A percentile compares a stretch with the other conserved stretches of the same genome.
phyloP scores from a whole-genome alignment of 345 rosid species.

The Geranium rotundifolium region DNA sequence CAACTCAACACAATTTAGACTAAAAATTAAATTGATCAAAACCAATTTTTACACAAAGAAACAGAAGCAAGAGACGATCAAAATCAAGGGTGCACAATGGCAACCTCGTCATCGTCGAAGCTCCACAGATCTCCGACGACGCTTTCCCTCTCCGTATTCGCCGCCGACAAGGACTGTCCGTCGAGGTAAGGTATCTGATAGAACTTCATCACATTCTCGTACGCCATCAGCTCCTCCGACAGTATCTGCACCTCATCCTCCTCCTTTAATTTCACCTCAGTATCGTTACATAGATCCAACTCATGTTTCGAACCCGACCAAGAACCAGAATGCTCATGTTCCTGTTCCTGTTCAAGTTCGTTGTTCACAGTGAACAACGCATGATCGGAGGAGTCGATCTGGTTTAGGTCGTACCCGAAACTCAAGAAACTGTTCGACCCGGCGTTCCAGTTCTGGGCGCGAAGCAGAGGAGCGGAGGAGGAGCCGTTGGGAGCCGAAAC shows the following conservation, averaged over 20 bases:
- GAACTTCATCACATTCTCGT: slow-evolving; percentile 61
- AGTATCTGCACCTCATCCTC: slow-evolving; percentile 40
- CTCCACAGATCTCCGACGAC: slow-evolving; percentile 51
- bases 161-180: slow-evolving; percentile 35
- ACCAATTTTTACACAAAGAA: too few relatives aligned
- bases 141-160: slow-evolving; percentile 27
- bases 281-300: too few relatives aligned
- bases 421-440: slow-evolving; percentile 7
- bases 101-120: slow-evolving; percentile 30
- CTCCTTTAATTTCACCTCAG: slow-evolving; percentile 15
- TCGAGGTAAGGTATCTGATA: slow-evolving; percentile 68
- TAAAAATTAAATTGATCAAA: too few relatives aligned
- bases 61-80: too few relatives aligned
- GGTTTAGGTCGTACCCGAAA: slow-evolving; percentile 28
- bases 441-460: neutral
- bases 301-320: slow-evolving; percentile 9
- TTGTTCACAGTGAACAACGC: neutral
- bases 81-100: too few relatives aligned
- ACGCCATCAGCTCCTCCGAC: slow-evolving; percentile 66
- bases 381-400: slow-evolving; percentile 3
- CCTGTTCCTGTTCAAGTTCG: neutral
- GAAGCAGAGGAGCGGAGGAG: neutral
- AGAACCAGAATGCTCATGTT: slow-evolving; percentile 23
- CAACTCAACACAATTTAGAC: too few relatives aligned
- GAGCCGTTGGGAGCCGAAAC: neutral